Evolutionary conservation across 2,329 filamentous ascomycete genomes (phyloP), one percentile per base, ranked within the genome.

Genomic region (Immersiporthe knoxdaviesiana): DNA sequence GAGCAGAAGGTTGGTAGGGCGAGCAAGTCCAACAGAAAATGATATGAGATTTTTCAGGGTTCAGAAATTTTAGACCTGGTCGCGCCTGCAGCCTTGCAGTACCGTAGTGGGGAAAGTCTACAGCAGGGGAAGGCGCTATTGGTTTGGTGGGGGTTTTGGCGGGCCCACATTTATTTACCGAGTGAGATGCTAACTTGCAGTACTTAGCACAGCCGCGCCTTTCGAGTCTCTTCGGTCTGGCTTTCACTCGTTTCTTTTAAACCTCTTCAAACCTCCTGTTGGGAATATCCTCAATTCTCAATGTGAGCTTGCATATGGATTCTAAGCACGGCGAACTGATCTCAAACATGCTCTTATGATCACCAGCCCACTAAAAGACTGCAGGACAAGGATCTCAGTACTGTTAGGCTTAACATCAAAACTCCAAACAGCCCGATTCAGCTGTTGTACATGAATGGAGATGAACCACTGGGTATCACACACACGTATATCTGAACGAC

Each of bases 11-110:
- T 47, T 27, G 30, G 63, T 35, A 30, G 56, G 44, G 54, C 7
- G 35, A 56, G 7, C 32, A 7, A 2, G 52, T 60, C 11, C n/a
- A 54, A 58, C 18, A 27, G 56, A 47, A 47, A 12, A 24, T n/a
- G 44, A 5, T n/a, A n/a, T 35, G 62, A 35, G 63, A 44, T 61
- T 54, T 54, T 47, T 24, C 59, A 35, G 62, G 63, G 64, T n/a
- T 66, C 47, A 63, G 65, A 68, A 71, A 71, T 69, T 67, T 66
- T 71, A 60, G 66, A 54, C 64, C 62, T 56, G 35, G 61, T 47
- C 41, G 65, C 47, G 30, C 32, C 62, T 63, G 66, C 64, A 69
- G 67, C 70, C 70, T 71, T 50, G 70, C 56, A 65, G 54, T 65
- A n/a, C n/a, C n/a, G n/a, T n/a, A 47, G 67, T 61, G 44, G 64